A percentile compares a stretch with the other conserved stretches of the same genome.
These are phyloP conservation scores for Fagopyrum tataricum DNA, from an alignment of 148 eudicot genomes.

Conservation along the genomic window DNA sequence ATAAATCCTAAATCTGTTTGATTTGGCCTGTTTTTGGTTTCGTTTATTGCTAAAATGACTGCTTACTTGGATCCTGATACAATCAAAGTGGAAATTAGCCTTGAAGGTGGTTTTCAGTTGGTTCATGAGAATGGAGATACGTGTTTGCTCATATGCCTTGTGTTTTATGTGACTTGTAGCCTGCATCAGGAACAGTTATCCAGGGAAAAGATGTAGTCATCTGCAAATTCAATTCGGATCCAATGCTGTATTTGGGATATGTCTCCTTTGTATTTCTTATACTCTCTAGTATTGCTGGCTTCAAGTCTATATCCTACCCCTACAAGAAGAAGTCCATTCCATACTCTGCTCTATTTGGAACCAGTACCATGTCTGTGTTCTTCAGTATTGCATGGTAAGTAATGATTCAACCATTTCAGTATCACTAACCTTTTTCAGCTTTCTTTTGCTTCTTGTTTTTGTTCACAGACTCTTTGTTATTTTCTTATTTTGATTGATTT, in stretches of 20 bases:
- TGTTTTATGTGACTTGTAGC: constrained; percentile 34
- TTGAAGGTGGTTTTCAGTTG: not conserved
- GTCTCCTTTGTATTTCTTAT: constrained; percentile 48
- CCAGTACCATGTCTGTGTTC: constrained; percentile 63
- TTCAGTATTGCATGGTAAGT: constrained; percentile 75
- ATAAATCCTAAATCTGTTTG: too few species aligned
- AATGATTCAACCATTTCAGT: not conserved
- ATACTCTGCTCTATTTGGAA: constrained; percentile 52
- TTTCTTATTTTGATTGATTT: not conserved
- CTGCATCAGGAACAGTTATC: constrained; percentile 68
- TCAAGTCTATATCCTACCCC: constrained; percentile 55
- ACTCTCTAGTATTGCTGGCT: constrained; percentile 44
- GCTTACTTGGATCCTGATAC: not conserved
- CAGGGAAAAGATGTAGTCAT: constrained; percentile 62
- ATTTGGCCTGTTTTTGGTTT: too few species aligned
- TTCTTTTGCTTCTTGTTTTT: not conserved
- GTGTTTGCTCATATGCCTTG: not conserved
- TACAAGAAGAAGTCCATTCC: constrained; percentile 76
- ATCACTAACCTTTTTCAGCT: not conserved
- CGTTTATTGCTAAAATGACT: too few species aligned
- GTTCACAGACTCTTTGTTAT: not conserved
- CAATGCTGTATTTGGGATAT: constrained; percentile 63
- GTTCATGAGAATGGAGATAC: not conserved
- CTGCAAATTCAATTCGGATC: constrained; percentile 84
- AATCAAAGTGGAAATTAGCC: not conserved